A percentile compares a stretch with the other conserved stretches of the same genome.
phyloP scores from a whole-genome alignment of 106 monocot species.

The Allium sativum region DNA sequence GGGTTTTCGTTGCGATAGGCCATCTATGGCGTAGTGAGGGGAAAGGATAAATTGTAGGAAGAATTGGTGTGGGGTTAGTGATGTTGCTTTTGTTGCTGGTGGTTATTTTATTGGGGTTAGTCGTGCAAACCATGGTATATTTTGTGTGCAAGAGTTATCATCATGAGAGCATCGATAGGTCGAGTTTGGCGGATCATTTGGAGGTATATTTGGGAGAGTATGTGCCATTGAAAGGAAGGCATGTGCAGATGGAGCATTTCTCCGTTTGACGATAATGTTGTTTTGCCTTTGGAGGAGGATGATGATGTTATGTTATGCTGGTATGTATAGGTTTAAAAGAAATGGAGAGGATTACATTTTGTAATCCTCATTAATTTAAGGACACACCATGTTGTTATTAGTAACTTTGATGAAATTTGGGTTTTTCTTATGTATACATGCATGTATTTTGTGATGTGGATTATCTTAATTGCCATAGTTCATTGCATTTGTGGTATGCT shows the following conservation, averaged over 20 bases:
- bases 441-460: too few relatives aligned
- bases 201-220: slow-evolving; percentile 88
- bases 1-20: too few relatives aligned
- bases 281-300: not conserved
- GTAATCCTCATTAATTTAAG: too few relatives aligned
- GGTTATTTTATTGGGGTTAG: slow-evolving; percentile 45
- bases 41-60: not conserved
- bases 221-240: slow-evolving; percentile 51
- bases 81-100: slow-evolving; percentile 27
- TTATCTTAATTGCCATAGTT: too few relatives aligned
- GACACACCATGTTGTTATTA: too few relatives aligned
- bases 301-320: too few relatives aligned
- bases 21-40: too few relatives aligned
- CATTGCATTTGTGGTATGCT: too few relatives aligned
- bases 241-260: slow-evolving; percentile 66
- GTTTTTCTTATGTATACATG: too few relatives aligned
- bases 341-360: too few relatives aligned
- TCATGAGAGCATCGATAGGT: slow-evolving; percentile 90
- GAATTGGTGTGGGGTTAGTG: slow-evolving; percentile 17
- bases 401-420: too few relatives aligned
- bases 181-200: slow-evolving; percentile 64
- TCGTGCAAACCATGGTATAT: slow-evolving; percentile 74
- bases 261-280: not conserved
- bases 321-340: too few relatives aligned
- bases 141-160: slow-evolving; percentile 91